These are phyloP conservation scores for Nakazawaea anatomiae DNA, from an alignment of 805 yeast genomes.

Conservation along the genomic window DNA sequence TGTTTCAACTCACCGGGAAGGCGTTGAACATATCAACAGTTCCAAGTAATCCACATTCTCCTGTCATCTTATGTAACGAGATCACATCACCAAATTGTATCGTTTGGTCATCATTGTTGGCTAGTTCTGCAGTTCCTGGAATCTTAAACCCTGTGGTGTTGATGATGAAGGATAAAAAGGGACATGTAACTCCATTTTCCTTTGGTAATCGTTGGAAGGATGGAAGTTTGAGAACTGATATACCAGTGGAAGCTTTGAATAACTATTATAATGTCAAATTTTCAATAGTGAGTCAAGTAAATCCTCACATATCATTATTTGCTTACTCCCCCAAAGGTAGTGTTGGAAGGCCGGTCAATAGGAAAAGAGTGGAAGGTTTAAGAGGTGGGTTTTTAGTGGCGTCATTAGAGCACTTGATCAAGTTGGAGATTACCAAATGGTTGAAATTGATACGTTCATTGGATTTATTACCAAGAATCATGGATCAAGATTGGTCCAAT, in stretches of 20 bases:
- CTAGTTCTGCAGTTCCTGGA: slow-evolving; percentile 82
- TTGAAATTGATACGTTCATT: slow-evolving; percentile 56
- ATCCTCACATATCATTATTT: slow-evolving; percentile 74
- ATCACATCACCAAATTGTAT: slow-evolving; percentile 76
- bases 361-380: slow-evolving; percentile 45
- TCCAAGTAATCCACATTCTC: slow-evolving; percentile 78
- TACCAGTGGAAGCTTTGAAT: slow-evolving; percentile 69
- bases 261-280: slow-evolving; percentile 73
- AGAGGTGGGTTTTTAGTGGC: slow-evolving; percentile 76
- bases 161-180: slow-evolving; percentile 53
- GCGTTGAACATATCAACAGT: slow-evolving; percentile 70
- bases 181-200: slow-evolving; percentile 53
- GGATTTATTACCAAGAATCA: slow-evolving; percentile 59
- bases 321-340: slow-evolving; percentile 77
- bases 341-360: slow-evolving; percentile 71
- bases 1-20: slow-evolving; percentile 62
- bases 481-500: slow-evolving; percentile 78
- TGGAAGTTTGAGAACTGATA: slow-evolving; percentile 74
- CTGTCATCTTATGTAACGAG: slow-evolving; percentile 71
- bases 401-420: slow-evolving; percentile 63
- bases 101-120: slow-evolving; percentile 73
- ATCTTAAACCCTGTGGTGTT: slow-evolving; percentile 73
- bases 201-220: slow-evolving; percentile 76
- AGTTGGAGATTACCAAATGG: slow-evolving; percentile 76
- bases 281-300: slow-evolving; percentile 74